Percentiles rank a stretch among this genome's conserved stretches.
phyloP scores from a whole-genome alignment of 139 green algal species.

The Monoraphidium neglectum region DNA sequence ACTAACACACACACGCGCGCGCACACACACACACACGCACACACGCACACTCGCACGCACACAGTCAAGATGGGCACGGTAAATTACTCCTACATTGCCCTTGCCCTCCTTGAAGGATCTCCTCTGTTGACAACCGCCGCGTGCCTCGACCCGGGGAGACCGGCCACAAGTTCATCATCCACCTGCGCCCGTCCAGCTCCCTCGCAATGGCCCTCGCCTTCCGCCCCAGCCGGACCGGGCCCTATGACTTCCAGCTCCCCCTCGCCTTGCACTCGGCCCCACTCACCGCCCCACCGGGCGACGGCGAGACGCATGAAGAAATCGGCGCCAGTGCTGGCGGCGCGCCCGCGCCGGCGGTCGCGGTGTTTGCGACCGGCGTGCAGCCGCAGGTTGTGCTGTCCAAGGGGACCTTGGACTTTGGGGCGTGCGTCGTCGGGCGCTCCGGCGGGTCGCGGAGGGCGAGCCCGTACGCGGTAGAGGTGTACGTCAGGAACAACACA shows the following conservation, averaged over 20 bases:
- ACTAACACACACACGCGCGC: background rate
- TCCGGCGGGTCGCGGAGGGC: conserved; percentile 49
- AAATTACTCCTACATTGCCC: background rate
- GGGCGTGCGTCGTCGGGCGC: conserved; percentile 53
- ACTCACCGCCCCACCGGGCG: background rate
- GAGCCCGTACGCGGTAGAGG: conserved; percentile 41
- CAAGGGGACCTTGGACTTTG: conserved; percentile 66
- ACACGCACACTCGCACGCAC: background rate
- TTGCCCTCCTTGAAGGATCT: background rate
- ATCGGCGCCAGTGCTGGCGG: background rate
- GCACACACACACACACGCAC: background rate
- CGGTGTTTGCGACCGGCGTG: conserved; percentile 39
- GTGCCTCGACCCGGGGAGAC: background rate
- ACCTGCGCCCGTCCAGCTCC: conserved; percentile 13
- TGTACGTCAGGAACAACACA: conserved; percentile 45
- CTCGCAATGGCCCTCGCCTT: conserved; percentile 13
- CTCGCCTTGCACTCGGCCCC: conserved; percentile 20
- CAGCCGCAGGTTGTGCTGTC: conserved; percentile 57
- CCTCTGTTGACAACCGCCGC: background rate
- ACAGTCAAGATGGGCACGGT: background rate
- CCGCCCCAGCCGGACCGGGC: conserved; percentile 5
- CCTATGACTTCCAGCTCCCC: conserved; percentile 27
- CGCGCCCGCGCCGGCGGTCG: conserved; percentile 2
- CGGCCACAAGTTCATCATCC: conserved; percentile 30
- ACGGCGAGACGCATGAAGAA: background rate